Base-by-base conservation (phyloP, 2,329 filamentous ascomycete species). In the Xylaria sp. region DNA sequence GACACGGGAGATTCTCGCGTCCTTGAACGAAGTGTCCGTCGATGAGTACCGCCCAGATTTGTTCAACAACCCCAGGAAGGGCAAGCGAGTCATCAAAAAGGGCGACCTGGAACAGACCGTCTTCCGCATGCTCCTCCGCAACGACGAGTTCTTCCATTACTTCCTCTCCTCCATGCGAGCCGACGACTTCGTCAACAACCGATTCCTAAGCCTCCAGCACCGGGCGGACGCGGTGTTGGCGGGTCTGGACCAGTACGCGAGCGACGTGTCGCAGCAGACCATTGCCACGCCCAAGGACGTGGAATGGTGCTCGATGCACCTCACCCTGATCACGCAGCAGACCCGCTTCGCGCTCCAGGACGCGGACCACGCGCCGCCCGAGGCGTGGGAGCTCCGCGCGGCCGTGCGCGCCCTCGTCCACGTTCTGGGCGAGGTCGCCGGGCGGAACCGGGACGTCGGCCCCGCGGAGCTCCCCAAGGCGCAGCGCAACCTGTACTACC, bases 141-240 rank as follows among this genome's bases (percentile, higher is more conserved):
- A 83, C 61, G 73, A 81, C 64, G 75, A 78, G 39, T 78, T 84
- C 68, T 81, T 84, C 63, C 71, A 78, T 47, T 78, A 81, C 69
- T 79, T 84, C 54, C 72, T 76, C 42, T 73, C 74, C 16, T 69
- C 75, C 7, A 73, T 78, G 49, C 69, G 70, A n/a, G 72, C 79
- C 2, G 67, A 71, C 43, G 78, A 79, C 52, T 69, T 71, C 20
- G 69, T 77, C 29, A 74, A 74, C 39, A 76, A 80, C 56, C 72
- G 72, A 2, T 82, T 82, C 54, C 73, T 76, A 44, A 75, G 74
- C 43, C 75, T 83, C 17, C 72, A 76, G 39, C 76, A 78, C 56
- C 76, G 79, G 7, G 73, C 78, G 9, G 72, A 76, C 42, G 73
- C 72, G 9, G 76, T 81, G n/a, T 69, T 84, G 4, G 66, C 68